These are phyloP conservation scores for Biscogniauxia mediterranea DNA, from an alignment of 2,329 filamentous ascomycete genomes.

Conservation along the genomic window DNA sequence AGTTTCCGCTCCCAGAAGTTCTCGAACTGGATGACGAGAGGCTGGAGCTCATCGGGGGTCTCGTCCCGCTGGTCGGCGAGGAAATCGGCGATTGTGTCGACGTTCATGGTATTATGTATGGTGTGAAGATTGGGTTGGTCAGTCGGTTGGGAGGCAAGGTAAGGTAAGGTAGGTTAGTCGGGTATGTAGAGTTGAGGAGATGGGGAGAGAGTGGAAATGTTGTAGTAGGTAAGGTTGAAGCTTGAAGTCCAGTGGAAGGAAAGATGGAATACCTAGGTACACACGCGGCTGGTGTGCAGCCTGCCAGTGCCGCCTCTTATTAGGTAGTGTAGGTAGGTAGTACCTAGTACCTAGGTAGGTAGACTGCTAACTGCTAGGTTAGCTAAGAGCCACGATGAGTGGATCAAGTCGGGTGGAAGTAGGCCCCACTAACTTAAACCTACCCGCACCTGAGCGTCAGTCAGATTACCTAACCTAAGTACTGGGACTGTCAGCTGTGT, in stretches of 20 bases:
- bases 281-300: slow-evolving; percentile 45
- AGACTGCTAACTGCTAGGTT: too few relatives aligned
- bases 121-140: too few relatives aligned
- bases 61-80: slow-evolving; percentile 85
- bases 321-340: slow-evolving; percentile 18
- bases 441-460: too few relatives aligned
- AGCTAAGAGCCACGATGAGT: too few relatives aligned
- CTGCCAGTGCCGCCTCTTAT: slow-evolving; percentile 27
- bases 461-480: too few relatives aligned
- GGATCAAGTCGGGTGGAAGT: too few relatives aligned
- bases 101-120: slow-evolving; percentile 60
- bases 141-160: not conserved
- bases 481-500: too few relatives aligned
- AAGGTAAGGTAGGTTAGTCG: not conserved
- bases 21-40: slow-evolving; percentile 87
- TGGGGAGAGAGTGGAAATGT: not conserved
- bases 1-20: slow-evolving; percentile 97
- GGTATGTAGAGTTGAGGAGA: not conserved
- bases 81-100: slow-evolving; percentile 87
- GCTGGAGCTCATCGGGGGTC: slow-evolving; percentile 83
- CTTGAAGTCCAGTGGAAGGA: not conserved
- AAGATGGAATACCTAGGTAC: slow-evolving; percentile 15
- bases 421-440: too few relatives aligned
- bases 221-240: not conserved
- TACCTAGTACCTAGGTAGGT: too few relatives aligned